Conservation (phyloP, 768 basidiomycete species). For the Pleurotus cornucopiae region DNA sequence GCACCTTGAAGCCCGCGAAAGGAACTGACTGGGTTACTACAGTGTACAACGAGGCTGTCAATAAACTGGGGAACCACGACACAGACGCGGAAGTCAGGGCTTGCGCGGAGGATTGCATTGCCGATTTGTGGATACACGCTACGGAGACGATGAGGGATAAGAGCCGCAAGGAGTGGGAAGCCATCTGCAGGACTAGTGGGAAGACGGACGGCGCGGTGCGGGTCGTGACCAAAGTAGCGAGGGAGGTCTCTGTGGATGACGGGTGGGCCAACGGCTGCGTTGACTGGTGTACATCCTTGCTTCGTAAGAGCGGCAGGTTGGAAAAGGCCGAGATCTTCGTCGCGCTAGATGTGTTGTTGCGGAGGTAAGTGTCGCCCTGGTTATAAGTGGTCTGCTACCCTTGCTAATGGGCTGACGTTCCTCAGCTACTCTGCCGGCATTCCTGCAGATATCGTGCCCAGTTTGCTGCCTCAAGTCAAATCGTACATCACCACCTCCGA, state of each 20-base stretch:
- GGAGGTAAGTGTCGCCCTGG: slow-evolving; percentile 39
- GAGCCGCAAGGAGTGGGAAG: slow-evolving; percentile 76
- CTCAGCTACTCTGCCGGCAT: slow-evolving; percentile 34
- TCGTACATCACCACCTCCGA: slow-evolving; percentile 72
- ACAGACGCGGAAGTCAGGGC: slow-evolving; percentile 90
- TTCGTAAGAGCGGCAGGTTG: slow-evolving; percentile 74
- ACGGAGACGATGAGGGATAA: slow-evolving; percentile 65
- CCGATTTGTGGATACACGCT: slow-evolving; percentile 84
- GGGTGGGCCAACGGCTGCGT: slow-evolving; percentile 81
- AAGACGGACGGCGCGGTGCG: slow-evolving; percentile 73
- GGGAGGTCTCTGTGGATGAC: slow-evolving; percentile 63
- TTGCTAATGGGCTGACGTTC: background rate
- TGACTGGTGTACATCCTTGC: slow-evolving; percentile 68
- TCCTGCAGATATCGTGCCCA: slow-evolving; percentile 55
- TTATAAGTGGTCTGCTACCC: background rate
- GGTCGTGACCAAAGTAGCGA: slow-evolving; percentile 82
- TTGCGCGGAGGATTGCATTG: slow-evolving; percentile 78
- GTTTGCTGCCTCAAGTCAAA: slow-evolving; percentile 71
- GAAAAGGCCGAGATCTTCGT: slow-evolving; percentile 80
- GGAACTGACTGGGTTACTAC: slow-evolving; percentile 61
- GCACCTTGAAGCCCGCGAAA: slow-evolving; percentile 67
- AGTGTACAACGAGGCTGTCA: slow-evolving; percentile 72
- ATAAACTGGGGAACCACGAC: slow-evolving; percentile 69
- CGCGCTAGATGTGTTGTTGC: slow-evolving; percentile 69
- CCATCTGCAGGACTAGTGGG: slow-evolving; percentile 65